phyloP scores from a whole-genome alignment of 768 basidiomycete genomes.

The Gloeophyllum trabeum region DNA sequence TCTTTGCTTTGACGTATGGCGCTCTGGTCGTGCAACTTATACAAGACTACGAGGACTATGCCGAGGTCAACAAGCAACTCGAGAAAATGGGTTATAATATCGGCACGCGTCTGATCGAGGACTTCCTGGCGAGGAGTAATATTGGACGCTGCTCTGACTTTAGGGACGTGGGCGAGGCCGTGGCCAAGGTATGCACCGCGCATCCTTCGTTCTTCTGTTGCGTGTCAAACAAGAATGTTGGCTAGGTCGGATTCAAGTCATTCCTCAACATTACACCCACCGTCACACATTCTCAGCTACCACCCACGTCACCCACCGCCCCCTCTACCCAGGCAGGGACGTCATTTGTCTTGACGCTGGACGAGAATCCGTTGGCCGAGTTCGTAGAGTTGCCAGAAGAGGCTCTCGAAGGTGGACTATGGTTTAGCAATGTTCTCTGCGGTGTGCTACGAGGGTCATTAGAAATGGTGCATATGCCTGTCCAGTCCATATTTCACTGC shows the following conservation, averaged over 20 bases:
- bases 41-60: slow-evolving; percentile 98
- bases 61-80: slow-evolving; percentile 89
- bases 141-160: slow-evolving; percentile 91
- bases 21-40: slow-evolving; percentile 97
- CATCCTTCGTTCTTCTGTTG: slow-evolving; percentile 1
- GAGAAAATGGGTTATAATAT: slow-evolving; percentile 99
- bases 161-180: slow-evolving; percentile 88
- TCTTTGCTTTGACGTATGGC: slow-evolving; percentile 95
- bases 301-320: slow-evolving; percentile 33
- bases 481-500: neutral
- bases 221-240: neutral
- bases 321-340: slow-evolving; percentile 35
- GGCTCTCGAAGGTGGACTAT: slow-evolving; percentile 82
- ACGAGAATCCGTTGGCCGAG: slow-evolving; percentile 94
- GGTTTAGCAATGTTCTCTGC: slow-evolving; percentile 95
- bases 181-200: slow-evolving; percentile 63
- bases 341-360: slow-evolving; percentile 75
- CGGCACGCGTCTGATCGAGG: slow-evolving; percentile 91
- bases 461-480: slow-evolving; percentile 75
- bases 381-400: slow-evolving; percentile 96
- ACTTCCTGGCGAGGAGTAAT: slow-evolving; percentile 90
- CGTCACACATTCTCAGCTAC: slow-evolving; percentile 58
- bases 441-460: slow-evolving; percentile 88
- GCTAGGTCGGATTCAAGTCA: slow-evolving; percentile 93
- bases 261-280: slow-evolving; percentile 88